Conservation (phyloP, 371 early-diverging fungal genomes). For the Rhizopus microsporus region DNA sequence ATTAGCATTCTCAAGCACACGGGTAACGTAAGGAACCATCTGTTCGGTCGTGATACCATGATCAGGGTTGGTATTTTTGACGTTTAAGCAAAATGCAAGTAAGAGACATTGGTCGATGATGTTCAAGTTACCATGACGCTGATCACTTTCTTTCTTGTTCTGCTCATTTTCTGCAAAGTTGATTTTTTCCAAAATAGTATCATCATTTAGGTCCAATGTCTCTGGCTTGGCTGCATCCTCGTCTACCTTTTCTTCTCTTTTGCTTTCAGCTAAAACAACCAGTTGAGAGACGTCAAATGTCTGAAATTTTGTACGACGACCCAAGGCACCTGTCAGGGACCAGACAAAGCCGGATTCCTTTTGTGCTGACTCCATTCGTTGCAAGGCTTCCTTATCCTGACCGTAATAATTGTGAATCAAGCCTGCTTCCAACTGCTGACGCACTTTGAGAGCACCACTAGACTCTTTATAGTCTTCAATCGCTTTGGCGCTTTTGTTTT, state of each 20-base stretch:
- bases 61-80: conserved; percentile 90
- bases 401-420: conserved; percentile 77
- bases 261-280: conserved; percentile 85
- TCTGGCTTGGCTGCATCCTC: conserved; percentile 56
- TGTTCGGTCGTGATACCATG: conserved; percentile 92
- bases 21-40: conserved; percentile 89
- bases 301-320: conserved; percentile 94
- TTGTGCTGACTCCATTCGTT: conserved; percentile 72
- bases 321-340: conserved; percentile 86
- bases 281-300: conserved; percentile 83
- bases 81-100: conserved; percentile 87
- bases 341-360: conserved; percentile 77
- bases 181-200: conserved; percentile 85
- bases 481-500: conserved; percentile 25
- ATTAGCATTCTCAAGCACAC: conserved; percentile 89
- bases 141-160: conserved; percentile 40
- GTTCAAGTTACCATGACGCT: conserved; percentile 60
- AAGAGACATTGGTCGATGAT: conserved; percentile 88
- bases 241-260: conserved; percentile 34
- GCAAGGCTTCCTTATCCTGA: conserved; percentile 70
- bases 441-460: conserved; percentile 48
- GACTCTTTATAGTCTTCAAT: conserved; percentile 12
- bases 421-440: conserved; percentile 76
- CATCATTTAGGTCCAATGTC: conserved; percentile 83
- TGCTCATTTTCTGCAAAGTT: conserved; percentile 54